phyloP scores from a whole-genome alignment of 2,329 filamentous ascomycete genomes.

The Ceratocystis eucalypticola region DNA sequence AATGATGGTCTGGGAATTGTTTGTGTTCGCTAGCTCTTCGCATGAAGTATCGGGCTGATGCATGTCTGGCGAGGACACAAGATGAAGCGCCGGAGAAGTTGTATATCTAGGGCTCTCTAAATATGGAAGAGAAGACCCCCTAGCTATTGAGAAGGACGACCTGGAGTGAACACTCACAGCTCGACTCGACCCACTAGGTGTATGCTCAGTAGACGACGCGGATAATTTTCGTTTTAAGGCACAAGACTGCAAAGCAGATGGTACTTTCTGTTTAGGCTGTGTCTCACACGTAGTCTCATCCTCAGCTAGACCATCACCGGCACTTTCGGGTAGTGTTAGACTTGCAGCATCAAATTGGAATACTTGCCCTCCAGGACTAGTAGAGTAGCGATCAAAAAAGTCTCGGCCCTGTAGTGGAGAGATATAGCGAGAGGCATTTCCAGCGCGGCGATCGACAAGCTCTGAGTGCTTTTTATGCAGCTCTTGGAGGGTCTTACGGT shows the following conservation, averaged over 20 bases:
- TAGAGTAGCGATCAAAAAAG: slow-evolving; percentile 66
- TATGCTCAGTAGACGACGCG: background rate
- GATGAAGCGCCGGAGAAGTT: background rate
- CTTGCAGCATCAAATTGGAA: slow-evolving; percentile 60
- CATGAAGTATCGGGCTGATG: background rate
- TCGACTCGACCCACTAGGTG: background rate
- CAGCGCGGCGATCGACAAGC: slow-evolving; percentile 39
- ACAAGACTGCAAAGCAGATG: background rate
- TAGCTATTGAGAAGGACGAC: background rate
- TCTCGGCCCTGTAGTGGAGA: slow-evolving; percentile 31
- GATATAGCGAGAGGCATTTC: background rate
- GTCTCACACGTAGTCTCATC: background rate
- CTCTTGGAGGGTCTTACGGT: slow-evolving; percentile 62
- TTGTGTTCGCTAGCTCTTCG: background rate
- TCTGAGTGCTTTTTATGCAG: slow-evolving; percentile 70
- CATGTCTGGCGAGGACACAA: background rate
- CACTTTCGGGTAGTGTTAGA: slow-evolving; percentile 53
- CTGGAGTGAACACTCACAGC: background rate
- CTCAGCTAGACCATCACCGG: no score
- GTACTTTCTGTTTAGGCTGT: background rate
- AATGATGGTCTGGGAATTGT: background rate
- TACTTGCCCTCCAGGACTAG: slow-evolving; percentile 44
- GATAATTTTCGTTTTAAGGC: background rate
- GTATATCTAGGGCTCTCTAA: background rate
- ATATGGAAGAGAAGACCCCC: background rate